Percentiles rank a stretch among this genome's conserved stretches.
Conservation (phyloP, 345 rosid genomes). For the Acer campestre region DNA sequence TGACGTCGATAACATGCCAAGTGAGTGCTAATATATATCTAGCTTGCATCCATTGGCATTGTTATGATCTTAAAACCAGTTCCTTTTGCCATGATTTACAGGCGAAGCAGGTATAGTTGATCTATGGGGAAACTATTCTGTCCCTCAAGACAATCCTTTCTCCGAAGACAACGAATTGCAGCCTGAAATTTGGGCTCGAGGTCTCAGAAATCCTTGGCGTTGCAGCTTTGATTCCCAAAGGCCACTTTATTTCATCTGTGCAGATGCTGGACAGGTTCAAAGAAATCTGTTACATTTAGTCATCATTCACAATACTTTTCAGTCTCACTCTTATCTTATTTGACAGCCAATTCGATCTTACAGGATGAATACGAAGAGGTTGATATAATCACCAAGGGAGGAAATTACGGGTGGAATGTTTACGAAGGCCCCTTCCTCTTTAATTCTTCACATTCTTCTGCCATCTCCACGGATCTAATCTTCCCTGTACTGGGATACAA, state of each 20-base stretch:
- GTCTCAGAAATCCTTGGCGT: constrained; percentile 74
- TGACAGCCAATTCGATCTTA: neutral
- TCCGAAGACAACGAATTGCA: constrained; percentile 45
- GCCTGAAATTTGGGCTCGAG: constrained; percentile 75
- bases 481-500: constrained; percentile 61
- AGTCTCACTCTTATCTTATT: too few species aligned
- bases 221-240: constrained; percentile 76
- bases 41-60: neutral
- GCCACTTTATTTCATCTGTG: constrained; percentile 74
- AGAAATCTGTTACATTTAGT: neutral
- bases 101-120: constrained; percentile 52
- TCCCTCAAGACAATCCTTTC: constrained; percentile 70
- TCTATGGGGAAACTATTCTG: constrained; percentile 75
- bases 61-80: neutral
- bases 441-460: constrained; percentile 34
- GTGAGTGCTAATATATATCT: constrained; percentile 41
- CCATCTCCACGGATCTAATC: constrained; percentile 34
- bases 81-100: constrained; percentile 21
- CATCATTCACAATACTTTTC: neutral
- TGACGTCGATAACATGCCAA: constrained; percentile 76
- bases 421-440: constrained; percentile 43
- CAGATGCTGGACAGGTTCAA: constrained; percentile 78
- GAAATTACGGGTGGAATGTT: constrained; percentile 60
- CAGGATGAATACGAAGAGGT: constrained; percentile 64
- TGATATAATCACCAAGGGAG: constrained; percentile 52